phyloP scores from a whole-genome alignment of 768 basidiomycete species.

The Pleurotus eryngii region DNA sequence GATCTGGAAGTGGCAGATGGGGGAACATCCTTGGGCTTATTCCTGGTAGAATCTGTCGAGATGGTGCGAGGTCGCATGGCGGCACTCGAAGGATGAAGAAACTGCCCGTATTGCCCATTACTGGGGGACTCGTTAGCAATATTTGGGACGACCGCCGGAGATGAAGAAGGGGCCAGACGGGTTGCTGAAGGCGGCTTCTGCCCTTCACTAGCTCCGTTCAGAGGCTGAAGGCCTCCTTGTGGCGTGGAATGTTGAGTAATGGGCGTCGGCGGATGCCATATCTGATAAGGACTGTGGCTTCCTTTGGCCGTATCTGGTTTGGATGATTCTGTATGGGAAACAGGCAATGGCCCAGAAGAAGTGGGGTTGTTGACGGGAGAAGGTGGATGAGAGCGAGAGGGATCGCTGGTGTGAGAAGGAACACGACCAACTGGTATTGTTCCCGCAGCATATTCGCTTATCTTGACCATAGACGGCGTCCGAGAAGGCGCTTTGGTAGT shows the following conservation, averaged over 20 bases:
- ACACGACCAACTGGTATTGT: neutral
- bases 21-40: neutral
- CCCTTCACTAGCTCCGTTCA: neutral
- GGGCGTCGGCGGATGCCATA: slow-evolving; percentile 5
- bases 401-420: neutral
- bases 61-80: neutral
- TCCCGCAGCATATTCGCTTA: neutral
- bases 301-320: neutral
- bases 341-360: neutral
- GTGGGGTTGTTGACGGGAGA: neutral
- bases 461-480: slow-evolving; percentile 5
- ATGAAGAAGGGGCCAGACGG: neutral
- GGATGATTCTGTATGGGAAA: neutral
- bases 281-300: neutral
- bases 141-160: neutral
- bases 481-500: neutral
- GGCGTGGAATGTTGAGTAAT: slow-evolving; percentile 5
- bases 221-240: neutral
- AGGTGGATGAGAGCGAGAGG: neutral
- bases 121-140: neutral
- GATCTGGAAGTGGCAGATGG: neutral
- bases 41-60: neutral
- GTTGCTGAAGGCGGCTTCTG: neutral
- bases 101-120: neutral
- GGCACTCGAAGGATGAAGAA: slow-evolving; percentile 3